These are phyloP conservation scores for Lachnellula hyalina DNA, from an alignment of 2,329 filamentous ascomycete genomes.

Conservation along the genomic window DNA sequence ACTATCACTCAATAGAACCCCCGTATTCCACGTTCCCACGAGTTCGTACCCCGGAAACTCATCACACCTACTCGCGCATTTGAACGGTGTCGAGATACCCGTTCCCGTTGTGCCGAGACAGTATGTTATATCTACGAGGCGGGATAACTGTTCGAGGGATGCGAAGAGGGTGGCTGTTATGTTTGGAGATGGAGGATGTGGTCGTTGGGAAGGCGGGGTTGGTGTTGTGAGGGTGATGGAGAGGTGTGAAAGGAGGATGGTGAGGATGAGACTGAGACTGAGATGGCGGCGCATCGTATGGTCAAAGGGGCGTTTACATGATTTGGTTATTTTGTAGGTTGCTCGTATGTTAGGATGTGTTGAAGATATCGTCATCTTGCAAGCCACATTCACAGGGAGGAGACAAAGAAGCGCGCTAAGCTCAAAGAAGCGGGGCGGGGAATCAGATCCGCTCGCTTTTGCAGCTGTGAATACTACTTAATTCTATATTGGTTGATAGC, in stretches of 20 bases:
- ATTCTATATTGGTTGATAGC: background rate
- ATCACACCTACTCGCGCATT: constrained; percentile 75
- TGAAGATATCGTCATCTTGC: too few species aligned
- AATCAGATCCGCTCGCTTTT: background rate
- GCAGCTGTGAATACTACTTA: too few species aligned
- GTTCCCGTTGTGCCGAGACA: constrained; percentile 81
- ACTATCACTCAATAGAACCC: constrained; percentile 77
- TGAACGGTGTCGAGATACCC: constrained; percentile 77
- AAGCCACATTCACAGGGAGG: too few species aligned
- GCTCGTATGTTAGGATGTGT: background rate
- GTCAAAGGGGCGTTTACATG: constrained; percentile 20
- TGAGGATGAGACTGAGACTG: constrained; percentile 14
- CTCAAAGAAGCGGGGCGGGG: too few species aligned
- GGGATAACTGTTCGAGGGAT: constrained; percentile 80
- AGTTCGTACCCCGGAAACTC: constrained; percentile 80
- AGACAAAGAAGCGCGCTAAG: background rate
- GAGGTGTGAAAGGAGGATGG: constrained; percentile 1
- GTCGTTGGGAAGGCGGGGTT: background rate
- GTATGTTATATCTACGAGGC: constrained; percentile 90
- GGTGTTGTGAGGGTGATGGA: constrained; percentile 3
- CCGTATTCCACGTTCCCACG: constrained; percentile 82
- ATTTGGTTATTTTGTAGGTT: background rate
- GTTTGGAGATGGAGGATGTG: constrained; percentile 11
- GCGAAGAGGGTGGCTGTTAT: constrained; percentile 65
- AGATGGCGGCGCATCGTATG: constrained; percentile 22